Evolutionary conservation across 495 filamentous ascomycete species (phyloP), one percentile per base, ranked within the genome.

Genomic region (Penicillium angulare): DNA sequence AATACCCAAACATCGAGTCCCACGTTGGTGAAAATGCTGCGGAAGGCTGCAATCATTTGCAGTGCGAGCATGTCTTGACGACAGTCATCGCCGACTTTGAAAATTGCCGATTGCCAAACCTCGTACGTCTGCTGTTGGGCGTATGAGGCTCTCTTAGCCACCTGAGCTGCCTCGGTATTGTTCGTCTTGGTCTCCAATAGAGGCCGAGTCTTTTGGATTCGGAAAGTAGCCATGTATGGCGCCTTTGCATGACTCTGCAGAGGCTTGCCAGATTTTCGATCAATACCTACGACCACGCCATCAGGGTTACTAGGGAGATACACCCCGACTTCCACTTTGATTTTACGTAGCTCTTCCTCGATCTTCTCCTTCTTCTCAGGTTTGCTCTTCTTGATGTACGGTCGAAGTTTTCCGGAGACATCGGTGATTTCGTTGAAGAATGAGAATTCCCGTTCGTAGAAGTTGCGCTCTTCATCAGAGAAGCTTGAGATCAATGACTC

Each of bases 51-150:
- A 63, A 99, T 95, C 87, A 99, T 92, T 68, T 99, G 95, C 44
- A 99, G 75, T 10, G 93, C 95, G 41, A 99, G 74, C 58, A 99
- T 88, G 61, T 99, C 95, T 69, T 99, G 95, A 34, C 95, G 86
- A 64, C 95, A 97, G 65, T 99, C 95, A 63, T 99, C 95, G 16
- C 95, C 95, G 47, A 99, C 95, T 68, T 99, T 99, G 83, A 99
- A 99, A 64, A 99, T 99, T 13, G 95, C 95, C 2, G 92, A 95
- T 68, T 97, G 93, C 95, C 93, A 97, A 12, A 95, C 86, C 68
- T 97, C 95, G 47, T 90, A 84, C 0, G 87, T 87, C 49, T 79
- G 68, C 43, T 60, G 57, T 15, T 67, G 61, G 21, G 56, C 34
- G 13, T 72, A 61, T 1, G 67, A 60, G 9, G 61, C 73, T 47